Conservation (phyloP, 148 eudicot genomes). For the Dianthus caryophyllus region DNA sequence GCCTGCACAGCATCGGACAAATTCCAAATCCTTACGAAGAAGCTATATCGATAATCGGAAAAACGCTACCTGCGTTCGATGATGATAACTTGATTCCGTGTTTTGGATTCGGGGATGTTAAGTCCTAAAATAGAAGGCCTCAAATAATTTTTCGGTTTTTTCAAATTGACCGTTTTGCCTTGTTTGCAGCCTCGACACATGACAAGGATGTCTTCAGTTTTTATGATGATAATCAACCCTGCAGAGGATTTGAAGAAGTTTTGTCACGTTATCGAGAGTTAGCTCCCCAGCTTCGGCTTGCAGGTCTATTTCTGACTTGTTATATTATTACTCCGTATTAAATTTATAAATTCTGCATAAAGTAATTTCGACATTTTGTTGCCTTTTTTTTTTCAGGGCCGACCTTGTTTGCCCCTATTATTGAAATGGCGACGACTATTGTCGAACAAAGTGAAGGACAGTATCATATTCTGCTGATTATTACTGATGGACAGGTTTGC, state of each 20-base stretch:
- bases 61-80: slow-evolving; percentile 85
- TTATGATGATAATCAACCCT: slow-evolving; percentile 66
- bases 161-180: neutral
- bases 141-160: neutral
- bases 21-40: slow-evolving; percentile 78
- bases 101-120: slow-evolving; percentile 99
- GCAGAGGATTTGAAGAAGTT: slow-evolving; percentile 93
- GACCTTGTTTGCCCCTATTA: slow-evolving; percentile 91
- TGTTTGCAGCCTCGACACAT: slow-evolving; percentile 80
- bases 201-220: slow-evolving; percentile 97
- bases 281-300: slow-evolving; percentile 77
- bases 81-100: slow-evolving; percentile 98
- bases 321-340: neutral
- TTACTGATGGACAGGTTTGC: slow-evolving; percentile 97
- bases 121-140: neutral
- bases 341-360: neutral
- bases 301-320: slow-evolving; percentile 47
- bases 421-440: slow-evolving; percentile 94
- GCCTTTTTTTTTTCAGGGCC: no score
- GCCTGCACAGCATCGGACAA: slow-evolving; percentile 84
- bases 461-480: slow-evolving; percentile 84
- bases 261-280: slow-evolving; percentile 75
- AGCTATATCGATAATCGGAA: slow-evolving; percentile 93
- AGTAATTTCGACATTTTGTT: no score
- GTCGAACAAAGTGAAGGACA: slow-evolving; percentile 96